Conservation (phyloP, 2,329 filamentous ascomycete species). For the Aspergillus alliaceus region DNA sequence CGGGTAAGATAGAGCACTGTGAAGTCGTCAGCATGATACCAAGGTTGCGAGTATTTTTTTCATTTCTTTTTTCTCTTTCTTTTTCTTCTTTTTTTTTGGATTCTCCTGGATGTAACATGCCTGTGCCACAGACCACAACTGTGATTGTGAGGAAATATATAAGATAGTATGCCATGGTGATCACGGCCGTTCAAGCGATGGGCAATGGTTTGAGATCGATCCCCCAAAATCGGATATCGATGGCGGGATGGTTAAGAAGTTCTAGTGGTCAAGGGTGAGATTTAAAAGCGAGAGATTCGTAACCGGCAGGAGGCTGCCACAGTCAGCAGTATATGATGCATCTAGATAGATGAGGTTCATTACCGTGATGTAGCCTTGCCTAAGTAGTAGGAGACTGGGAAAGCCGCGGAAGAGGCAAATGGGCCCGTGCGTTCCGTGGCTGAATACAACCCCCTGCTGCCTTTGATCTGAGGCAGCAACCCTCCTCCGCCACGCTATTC, state of each 20-base stretch:
- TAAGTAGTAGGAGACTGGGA: not conserved
- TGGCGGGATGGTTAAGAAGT: not conserved
- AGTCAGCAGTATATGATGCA: not conserved
- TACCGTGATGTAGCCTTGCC: too few relatives aligned
- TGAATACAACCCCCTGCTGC: slow-evolving; percentile 6
- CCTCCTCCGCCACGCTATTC: slow-evolving; percentile 24
- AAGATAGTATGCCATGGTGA: slow-evolving; percentile 69
- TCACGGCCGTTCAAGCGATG: not conserved
- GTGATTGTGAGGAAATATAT: slow-evolving; percentile 75
- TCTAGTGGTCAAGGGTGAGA: not conserved
- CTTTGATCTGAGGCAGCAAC: slow-evolving; percentile 14
- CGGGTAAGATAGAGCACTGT: slow-evolving; percentile 78
- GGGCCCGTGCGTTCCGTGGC: not conserved
- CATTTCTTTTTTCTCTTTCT: too few relatives aligned
- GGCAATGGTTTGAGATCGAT: too few relatives aligned
- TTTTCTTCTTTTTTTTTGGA: too few relatives aligned
- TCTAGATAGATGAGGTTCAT: not conserved
- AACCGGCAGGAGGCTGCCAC: not conserved
- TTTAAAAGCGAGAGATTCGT: not conserved
- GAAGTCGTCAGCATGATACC: slow-evolving; percentile 8
- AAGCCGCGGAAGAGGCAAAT: slow-evolving; percentile 12
- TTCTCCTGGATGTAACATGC: slow-evolving; percentile 43
- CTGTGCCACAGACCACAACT: slow-evolving; percentile 69
- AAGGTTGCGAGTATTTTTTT: not conserved
- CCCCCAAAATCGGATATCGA: not conserved